These are phyloP conservation scores for Trichoderma lentiforme DNA, from an alignment of 2,329 filamentous ascomycete genomes.

Conservation along the genomic window DNA sequence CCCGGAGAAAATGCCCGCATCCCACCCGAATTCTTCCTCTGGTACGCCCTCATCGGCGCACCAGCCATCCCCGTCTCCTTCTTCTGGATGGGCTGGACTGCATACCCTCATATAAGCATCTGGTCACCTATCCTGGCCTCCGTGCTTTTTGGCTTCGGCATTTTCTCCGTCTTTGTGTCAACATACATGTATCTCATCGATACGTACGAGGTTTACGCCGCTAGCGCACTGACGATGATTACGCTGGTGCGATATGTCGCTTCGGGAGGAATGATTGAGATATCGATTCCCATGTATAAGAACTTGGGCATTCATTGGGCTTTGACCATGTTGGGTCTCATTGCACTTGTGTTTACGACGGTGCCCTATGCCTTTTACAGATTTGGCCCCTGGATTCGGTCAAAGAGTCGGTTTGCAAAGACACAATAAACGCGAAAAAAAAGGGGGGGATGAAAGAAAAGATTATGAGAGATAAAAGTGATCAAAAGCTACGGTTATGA, in stretches of 20 bases:
- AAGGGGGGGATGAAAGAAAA: background rate
- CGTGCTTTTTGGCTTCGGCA: slow-evolving; percentile 3
- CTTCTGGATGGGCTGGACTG: slow-evolving; percentile 15
- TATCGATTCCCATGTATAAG: slow-evolving; percentile 37
- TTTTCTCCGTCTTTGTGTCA: slow-evolving; percentile 1
- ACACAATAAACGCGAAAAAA: background rate
- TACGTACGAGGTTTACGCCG: slow-evolving; percentile 1
- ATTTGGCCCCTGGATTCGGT: slow-evolving; percentile 48
- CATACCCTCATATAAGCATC: slow-evolving; percentile 5
- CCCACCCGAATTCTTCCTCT: slow-evolving; percentile 7
- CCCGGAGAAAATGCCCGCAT: background rate
- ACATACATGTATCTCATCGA: slow-evolving; percentile 13
- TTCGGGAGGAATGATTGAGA: slow-evolving; percentile 39
- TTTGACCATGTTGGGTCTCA: slow-evolving; percentile 37
- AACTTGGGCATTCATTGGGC: slow-evolving; percentile 41
- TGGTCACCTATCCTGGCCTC: slow-evolving; percentile 3
- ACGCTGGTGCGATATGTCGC: slow-evolving; percentile 33
- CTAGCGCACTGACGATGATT: slow-evolving; percentile 30
- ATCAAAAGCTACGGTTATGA: too few relatives aligned
- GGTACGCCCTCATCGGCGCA: slow-evolving; percentile 12
- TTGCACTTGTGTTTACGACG: slow-evolving; percentile 26
- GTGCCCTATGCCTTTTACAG: slow-evolving; percentile 36
- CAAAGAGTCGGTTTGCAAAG: slow-evolving; percentile 43
- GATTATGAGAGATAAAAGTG: background rate
- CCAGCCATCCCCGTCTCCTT: slow-evolving; percentile 12